A percentile compares a stretch with the other conserved stretches of the same genome.
Conservation (phyloP, 2,329 filamentous ascomycete species). For the Xylaria arbuscula region DNA sequence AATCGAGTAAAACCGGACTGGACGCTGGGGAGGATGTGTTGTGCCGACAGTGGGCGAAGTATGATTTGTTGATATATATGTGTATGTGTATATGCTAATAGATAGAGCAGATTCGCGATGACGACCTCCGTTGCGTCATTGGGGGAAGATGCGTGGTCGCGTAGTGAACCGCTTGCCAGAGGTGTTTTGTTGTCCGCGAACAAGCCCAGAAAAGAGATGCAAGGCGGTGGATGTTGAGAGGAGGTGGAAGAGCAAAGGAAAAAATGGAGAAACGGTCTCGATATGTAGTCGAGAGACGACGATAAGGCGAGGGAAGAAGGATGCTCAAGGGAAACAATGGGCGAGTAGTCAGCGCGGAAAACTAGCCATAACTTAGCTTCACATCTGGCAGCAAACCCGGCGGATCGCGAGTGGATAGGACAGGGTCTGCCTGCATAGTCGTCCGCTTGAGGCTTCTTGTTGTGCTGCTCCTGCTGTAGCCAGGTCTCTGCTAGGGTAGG, state of each 20-base stretch:
- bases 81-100: background rate
- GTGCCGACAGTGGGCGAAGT: slow-evolving; percentile 1
- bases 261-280: slow-evolving; percentile 24
- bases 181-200: background rate
- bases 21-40: background rate
- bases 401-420: slow-evolving; percentile 6
- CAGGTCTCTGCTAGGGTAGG: background rate
- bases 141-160: background rate
- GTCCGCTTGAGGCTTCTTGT: slow-evolving; percentile 2
- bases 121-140: slow-evolving; percentile 5
- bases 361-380: slow-evolving; percentile 3
- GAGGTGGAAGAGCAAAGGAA: slow-evolving; percentile 21
- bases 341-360: slow-evolving; percentile 4
- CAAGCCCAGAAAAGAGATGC: background rate
- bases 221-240: slow-evolving; percentile 9
- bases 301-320: background rate
- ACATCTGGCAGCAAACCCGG: background rate
- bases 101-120: background rate
- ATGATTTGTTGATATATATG: slow-evolving; percentile 1
- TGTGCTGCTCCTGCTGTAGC: background rate
- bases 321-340: background rate
- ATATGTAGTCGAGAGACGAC: slow-evolving; percentile 19
- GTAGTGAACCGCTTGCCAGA: background rate
- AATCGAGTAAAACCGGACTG: background rate
- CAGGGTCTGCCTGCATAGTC: slow-evolving; percentile 13